phyloP scores from a whole-genome alignment of 495 filamentous ascomycete genomes.

The Astrocystis sublimbata region DNA sequence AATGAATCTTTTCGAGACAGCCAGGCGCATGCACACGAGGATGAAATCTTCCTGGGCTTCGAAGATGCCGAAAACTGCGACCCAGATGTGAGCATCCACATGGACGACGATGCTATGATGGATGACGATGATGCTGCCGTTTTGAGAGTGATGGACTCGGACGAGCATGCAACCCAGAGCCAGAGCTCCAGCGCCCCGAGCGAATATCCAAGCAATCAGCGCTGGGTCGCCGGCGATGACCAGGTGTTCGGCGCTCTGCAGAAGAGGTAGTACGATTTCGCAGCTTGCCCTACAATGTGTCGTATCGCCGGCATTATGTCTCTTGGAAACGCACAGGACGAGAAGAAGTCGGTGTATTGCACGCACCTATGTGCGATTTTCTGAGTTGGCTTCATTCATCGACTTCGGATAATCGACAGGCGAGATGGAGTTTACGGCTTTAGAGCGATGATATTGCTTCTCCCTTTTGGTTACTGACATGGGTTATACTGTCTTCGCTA shows the following conservation, averaged over 20 bases:
- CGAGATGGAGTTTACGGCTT: slow-evolving; percentile 2
- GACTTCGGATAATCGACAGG: neutral
- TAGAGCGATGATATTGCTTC: neutral
- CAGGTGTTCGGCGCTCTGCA: neutral
- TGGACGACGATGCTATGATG: slow-evolving; percentile 24
- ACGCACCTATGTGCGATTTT: neutral
- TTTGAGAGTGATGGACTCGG: slow-evolving; percentile 10
- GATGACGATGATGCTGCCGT: slow-evolving; percentile 18
- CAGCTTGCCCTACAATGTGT: neutral
- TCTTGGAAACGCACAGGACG: neutral
- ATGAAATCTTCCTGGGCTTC: slow-evolving; percentile 47
- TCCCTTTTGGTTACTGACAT: no score
- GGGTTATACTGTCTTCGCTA: neutral
- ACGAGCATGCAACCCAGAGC: slow-evolving; percentile 35
- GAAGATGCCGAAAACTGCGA: slow-evolving; percentile 49
- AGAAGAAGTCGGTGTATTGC: neutral
- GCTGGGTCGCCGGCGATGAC: slow-evolving; percentile 17
- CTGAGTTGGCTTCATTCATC: neutral
- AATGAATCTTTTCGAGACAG: slow-evolving; percentile 31
- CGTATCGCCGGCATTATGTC: neutral
- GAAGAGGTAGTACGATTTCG: neutral
- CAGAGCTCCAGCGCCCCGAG: slow-evolving; percentile 38
- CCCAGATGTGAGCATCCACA: slow-evolving; percentile 27
- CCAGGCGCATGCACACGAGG: slow-evolving; percentile 43
- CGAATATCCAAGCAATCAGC: slow-evolving; percentile 43